Base-by-base conservation (phyloP, 2,329 filamentous ascomycete species). In the Hypoxylon sp. region DNA sequence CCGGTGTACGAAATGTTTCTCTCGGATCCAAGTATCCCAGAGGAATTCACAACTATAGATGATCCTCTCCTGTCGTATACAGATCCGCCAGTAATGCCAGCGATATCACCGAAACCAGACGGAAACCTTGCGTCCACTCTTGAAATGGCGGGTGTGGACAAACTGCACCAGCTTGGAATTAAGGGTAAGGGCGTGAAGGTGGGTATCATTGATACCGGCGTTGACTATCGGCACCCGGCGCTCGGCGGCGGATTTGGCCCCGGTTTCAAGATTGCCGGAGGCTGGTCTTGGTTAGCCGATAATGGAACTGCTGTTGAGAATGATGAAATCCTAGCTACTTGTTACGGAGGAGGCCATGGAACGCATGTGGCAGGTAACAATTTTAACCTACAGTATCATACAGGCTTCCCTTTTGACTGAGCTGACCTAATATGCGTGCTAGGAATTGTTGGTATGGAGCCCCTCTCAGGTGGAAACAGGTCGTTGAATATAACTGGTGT, bases 131-230 rank as follows among this genome's bases (percentile, higher is more conserved):
- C 56, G 16, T 68, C 65, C 3, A 55, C 61, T 20, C 48, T 61
- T 46, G 57, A 68, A 38, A 65, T 65, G 65, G 53, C 65, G 32
- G 64, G 64, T 9, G 56, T 70, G 0, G 61, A 64, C 6, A 68
- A 58, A n/a, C 48, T 71, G 12, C 69, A 68, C 28, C 56, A 57
- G 22, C 50, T 66, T 5, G 67, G 62, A 1, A 62, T 68, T 16
- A 66, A 64, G 28, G 67, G 69, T 0, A 64, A 70, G 24, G 62
- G 62, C 2, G 50, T 70, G 16, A 66, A 66, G 44, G 52, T 70
- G 28, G 69, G 65, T 12, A 69, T 71, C 7, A 28, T 71, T 36
- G 68, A 71, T 50, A 69, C 62, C 11, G 69, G 69, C 3, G 65
- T 65, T 12, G 67, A 69, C 22, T 71, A 67, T 32, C 46, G 53